Evolutionary conservation across 2,329 filamentous ascomycete species (phyloP).

Genomic region (Bimuria novae-zelandiae): DNA sequence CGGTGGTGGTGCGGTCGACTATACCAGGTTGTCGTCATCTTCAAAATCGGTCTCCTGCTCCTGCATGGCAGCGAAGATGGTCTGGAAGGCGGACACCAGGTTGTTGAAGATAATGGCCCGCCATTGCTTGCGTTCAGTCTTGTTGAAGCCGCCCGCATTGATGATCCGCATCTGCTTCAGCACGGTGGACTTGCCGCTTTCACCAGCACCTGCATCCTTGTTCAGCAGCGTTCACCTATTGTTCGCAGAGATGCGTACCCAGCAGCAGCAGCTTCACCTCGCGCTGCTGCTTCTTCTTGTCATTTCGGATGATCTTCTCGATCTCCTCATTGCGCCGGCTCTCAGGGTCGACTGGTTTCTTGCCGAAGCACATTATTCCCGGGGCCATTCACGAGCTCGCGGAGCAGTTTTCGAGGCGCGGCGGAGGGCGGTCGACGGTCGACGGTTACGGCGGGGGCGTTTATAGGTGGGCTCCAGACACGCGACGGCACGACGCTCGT

Average conservation of each 20-base stretch:
- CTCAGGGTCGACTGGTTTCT: conserved; percentile 54
- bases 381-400: conserved; percentile 36
- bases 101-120: conserved; percentile 96
- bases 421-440: conserved; percentile 1
- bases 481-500: conserved; percentile 8
- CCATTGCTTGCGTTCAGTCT: conserved; percentile 88
- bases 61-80: conserved; percentile 88
- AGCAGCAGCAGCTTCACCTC: conserved; percentile 94
- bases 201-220: conserved; percentile 75
- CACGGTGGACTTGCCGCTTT: conserved; percentile 95
- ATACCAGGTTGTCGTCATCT: conserved; percentile 76
- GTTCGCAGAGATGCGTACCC: conserved; percentile 63
- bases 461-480: conserved; percentile 13
- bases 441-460: conserved; percentile 1
- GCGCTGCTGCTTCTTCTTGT: conserved; percentile 83
- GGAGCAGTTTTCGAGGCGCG: conserved; percentile 7
- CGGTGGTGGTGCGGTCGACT: conserved; percentile 25
- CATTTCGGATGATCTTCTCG: conserved; percentile 80
- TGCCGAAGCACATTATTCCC: conserved; percentile 58
- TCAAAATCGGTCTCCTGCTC: conserved; percentile 81
- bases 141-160: conserved; percentile 88
- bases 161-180: conserved; percentile 99
- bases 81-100: conserved; percentile 87
- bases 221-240: conserved; percentile 11
- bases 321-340: conserved; percentile 68